Evolutionary conservation across 2,329 filamentous ascomycete species (phyloP), one percentile per base, ranked within the genome.

Genomic region (Fusarium torulosum): DNA sequence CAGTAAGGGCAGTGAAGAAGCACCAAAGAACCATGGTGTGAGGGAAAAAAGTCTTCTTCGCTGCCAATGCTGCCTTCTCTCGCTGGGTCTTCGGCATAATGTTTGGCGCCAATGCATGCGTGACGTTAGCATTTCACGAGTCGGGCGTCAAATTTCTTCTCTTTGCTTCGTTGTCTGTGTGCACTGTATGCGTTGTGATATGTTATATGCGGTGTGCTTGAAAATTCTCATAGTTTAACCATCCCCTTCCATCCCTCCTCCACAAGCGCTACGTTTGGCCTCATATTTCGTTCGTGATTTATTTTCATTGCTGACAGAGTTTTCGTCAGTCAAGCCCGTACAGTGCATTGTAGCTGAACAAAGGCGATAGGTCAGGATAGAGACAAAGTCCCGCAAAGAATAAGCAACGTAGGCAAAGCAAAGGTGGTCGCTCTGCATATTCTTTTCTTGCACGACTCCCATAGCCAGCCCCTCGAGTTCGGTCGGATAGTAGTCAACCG

Each of bases 21-120:
- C 53, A 63, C 41, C 57, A 46, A 54, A 53, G 45, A 50, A 51
- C 43, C 41, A 31, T 65, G 59, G 55, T 63, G 60, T 64, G 42
- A 64, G 61, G 46, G 29, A 52, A 21, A 64, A 69, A 69, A 53
- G 29, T 66, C 52, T 66, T 69, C 58, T 55, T 66, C 41, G 27
- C 43, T 37, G n/a, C n/a, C n/a, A n/a, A n/a, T n/a, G n/a, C n/a
- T n/a, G 42, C 33, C 43, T 62, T 66, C 56, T 69, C 56, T 53
- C 27, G 27, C 27, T 69, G 40, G 46, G 45, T 51, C 43, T 60
- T 55, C 54, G 59, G 46, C 25, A 53, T 43, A 44, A 40, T 59
- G 14, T 62, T 49, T 67, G 65, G 46, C 65, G 54, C 65, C 59
- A 67, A 67, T 65, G 64, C 65, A 67, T 68, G 64, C 44, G 64